Base-by-base conservation (phyloP, 2,329 filamentous ascomycete genomes). In the Phaeophleospora eucalypticola region DNA sequence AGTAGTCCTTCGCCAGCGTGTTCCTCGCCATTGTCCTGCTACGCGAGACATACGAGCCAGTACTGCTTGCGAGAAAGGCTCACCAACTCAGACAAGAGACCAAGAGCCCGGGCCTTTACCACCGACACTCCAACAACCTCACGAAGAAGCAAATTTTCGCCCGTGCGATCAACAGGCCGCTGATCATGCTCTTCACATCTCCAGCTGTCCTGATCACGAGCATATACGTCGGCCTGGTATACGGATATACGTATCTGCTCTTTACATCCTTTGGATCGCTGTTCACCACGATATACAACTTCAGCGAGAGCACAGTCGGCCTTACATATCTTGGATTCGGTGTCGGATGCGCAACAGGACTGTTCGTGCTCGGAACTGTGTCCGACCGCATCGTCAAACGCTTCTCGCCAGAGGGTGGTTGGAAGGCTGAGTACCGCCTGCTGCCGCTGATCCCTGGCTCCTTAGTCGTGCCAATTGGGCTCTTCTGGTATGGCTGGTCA, bases 161-260 rank as follows among this genome's bases (percentile, higher is more conserved):
- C 3, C 66, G 64, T 9, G 65, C 69, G 35, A 68, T 78, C 43
- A 59, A 72, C 6, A 69, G 83, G 2, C 79, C 79, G 0, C 77
- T 77, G 18, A 80, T 78, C 60, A 73, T 61, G 45, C 42, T 59
- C 14, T 32, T 57, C 16, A 24, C 53, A 10, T 52, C 77, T n/a
- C 73, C 81, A 0, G 78, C 80, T 35, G 71, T 78, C 3, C 68
- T 75, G 43, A 59, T 72, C 21, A 70, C 76, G 55, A 68, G 68
- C 3, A 49, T 71, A 2, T 76, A 75, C 58, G 66, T 71, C 41
- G 69, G 72, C 1, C 54, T 77, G 38, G 65, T 71, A 34, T 77
- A 76, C 51, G 73, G 70, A 4, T 41, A 49, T 3, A 21, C 70
- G 46, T 63, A 71, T 8, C 62, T 73, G 32, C 59, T 73, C 4